Evolutionary conservation across 768 basidiomycete genomes (phyloP).

Genomic region (Mycena haematopus): DNA sequence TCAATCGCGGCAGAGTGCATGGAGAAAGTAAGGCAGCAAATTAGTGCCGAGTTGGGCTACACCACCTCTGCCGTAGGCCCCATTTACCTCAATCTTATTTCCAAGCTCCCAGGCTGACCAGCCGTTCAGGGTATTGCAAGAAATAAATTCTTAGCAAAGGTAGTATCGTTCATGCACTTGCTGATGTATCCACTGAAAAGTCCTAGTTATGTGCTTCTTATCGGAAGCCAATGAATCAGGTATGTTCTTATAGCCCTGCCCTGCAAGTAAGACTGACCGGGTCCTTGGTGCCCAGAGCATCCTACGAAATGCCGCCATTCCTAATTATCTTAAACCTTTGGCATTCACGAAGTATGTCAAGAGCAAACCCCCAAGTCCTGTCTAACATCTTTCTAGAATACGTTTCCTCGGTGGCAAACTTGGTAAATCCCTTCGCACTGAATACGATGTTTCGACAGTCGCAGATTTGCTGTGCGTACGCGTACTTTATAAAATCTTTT

Average conservation of each 20-base stretch:
- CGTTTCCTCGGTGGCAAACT: conserved; percentile 95
- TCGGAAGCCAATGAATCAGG: conserved; percentile 90
- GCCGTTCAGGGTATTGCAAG: conserved; percentile 77
- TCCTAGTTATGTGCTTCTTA: conserved; percentile 85
- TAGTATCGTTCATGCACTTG: conserved; percentile 36
- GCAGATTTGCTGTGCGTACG: conserved; percentile 82
- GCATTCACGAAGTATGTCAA: conserved; percentile 79
- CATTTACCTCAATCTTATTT: not conserved
- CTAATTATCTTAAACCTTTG: conserved; percentile 82
- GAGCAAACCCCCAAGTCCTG: not conserved
- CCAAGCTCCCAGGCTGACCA: not conserved
- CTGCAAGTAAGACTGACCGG: not conserved
- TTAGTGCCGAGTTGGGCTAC: conserved; percentile 79
- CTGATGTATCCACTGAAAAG: conserved; percentile 12
- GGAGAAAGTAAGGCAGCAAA: conserved; percentile 70
- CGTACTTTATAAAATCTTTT: conserved; percentile 34
- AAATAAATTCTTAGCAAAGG: conserved; percentile 96
- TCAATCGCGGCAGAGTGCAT: conserved; percentile 90
- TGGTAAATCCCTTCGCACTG: conserved; percentile 83
- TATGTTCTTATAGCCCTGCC: conserved; percentile 36
- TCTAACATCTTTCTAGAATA: conserved; percentile 59
- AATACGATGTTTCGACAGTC: conserved; percentile 89
- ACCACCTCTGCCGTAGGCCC: conserved; percentile 86
- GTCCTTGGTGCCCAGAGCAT: conserved; percentile 63
- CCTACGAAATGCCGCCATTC: conserved; percentile 81